phyloP scores from a whole-genome alignment of 2,329 filamentous ascomycete genomes.

The Stachybotrys chlorohalonatus region DNA sequence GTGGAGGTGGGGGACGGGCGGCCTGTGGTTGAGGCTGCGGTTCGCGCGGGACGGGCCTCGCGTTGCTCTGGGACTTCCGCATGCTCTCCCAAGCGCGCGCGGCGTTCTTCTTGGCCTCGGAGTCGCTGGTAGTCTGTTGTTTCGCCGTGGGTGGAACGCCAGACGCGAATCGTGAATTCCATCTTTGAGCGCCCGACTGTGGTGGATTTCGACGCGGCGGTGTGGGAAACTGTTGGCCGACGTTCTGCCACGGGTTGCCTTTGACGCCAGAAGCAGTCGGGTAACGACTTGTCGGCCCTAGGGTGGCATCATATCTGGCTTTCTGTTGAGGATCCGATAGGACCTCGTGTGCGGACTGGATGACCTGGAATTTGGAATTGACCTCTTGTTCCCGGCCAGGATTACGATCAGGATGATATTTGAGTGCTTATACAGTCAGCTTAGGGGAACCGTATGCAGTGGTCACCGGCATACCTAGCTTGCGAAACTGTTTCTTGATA shows the following conservation, averaged over 20 bases:
- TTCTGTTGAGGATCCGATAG: constrained; percentile 41
- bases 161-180: constrained; percentile 30
- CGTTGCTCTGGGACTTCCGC: constrained; percentile 23
- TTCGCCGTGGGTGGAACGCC: constrained; percentile 34
- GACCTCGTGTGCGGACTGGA: constrained; percentile 79
- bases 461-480: constrained; percentile 51
- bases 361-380: constrained; percentile 75
- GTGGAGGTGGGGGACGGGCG: constrained; percentile 26
- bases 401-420: constrained; percentile 85
- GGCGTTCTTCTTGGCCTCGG: constrained; percentile 28
- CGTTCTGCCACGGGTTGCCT: constrained; percentile 49
- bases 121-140: constrained; percentile 21
- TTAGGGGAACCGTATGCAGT: no score
- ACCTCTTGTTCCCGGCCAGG: constrained; percentile 72
- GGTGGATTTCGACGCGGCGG: constrained; percentile 34
- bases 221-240: constrained; percentile 37
- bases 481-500: constrained; percentile 79
- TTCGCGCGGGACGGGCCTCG: constrained; percentile 14
- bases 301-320: constrained; percentile 43
- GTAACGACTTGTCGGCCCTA: constrained; percentile 27
- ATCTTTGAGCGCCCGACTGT: constrained; percentile 34
- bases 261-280: constrained; percentile 43
- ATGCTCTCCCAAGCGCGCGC: constrained; percentile 32
- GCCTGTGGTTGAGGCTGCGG: constrained; percentile 6
- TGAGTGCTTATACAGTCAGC: constrained; percentile 30